A percentile compares a stretch with the other conserved stretches of the same genome.
phyloP scores from a whole-genome alignment of 2,329 filamentous ascomycete genomes.

The Trichoderma brevicompactum region DNA sequence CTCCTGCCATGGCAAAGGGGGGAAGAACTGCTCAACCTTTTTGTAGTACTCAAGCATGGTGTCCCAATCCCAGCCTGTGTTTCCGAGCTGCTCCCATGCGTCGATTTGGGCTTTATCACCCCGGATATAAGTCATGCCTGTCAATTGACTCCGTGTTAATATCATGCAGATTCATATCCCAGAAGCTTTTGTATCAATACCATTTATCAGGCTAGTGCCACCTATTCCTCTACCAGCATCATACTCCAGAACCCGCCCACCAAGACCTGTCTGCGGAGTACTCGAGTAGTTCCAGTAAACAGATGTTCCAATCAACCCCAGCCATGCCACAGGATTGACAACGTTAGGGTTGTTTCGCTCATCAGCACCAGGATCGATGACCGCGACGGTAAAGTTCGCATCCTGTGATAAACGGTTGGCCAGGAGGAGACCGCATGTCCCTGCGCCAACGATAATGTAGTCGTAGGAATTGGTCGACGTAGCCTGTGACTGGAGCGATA shows the following conservation, averaged over 20 bases:
- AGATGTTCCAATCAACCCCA: slow-evolving; percentile 35
- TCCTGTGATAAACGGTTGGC: slow-evolving; percentile 36
- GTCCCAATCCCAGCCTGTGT: slow-evolving; percentile 37
- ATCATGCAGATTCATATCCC: not conserved
- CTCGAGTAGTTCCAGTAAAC: slow-evolving; percentile 45
- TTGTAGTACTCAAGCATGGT: slow-evolving; percentile 44
- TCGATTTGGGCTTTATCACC: slow-evolving; percentile 46
- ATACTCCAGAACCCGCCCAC: slow-evolving; percentile 41
- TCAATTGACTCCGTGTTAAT: not conserved
- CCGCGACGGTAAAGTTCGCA: slow-evolving; percentile 32
- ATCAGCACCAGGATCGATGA: slow-evolving; percentile 37
- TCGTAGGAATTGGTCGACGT: slow-evolving; percentile 30
- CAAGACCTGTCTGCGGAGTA: slow-evolving; percentile 39
- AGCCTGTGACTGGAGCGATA: not conserved
- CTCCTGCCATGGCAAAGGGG: slow-evolving; percentile 42
- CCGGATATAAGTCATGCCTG: slow-evolving; percentile 53
- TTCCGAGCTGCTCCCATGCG: slow-evolving; percentile 37
- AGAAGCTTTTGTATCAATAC: slow-evolving; percentile 31
- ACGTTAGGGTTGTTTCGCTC: slow-evolving; percentile 30
- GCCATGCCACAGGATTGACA: slow-evolving; percentile 34
- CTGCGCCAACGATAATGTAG: slow-evolving; percentile 37
- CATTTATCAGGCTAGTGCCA: slow-evolving; percentile 48
- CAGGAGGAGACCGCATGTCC: slow-evolving; percentile 39
- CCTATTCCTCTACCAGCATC: slow-evolving; percentile 47
- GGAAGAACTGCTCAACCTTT: slow-evolving; percentile 45